Percentiles rank a stretch among this genome's conserved stretches.
Conservation (phyloP, 768 basidiomycete species). For the Cystobasidium ongulense region DNA sequence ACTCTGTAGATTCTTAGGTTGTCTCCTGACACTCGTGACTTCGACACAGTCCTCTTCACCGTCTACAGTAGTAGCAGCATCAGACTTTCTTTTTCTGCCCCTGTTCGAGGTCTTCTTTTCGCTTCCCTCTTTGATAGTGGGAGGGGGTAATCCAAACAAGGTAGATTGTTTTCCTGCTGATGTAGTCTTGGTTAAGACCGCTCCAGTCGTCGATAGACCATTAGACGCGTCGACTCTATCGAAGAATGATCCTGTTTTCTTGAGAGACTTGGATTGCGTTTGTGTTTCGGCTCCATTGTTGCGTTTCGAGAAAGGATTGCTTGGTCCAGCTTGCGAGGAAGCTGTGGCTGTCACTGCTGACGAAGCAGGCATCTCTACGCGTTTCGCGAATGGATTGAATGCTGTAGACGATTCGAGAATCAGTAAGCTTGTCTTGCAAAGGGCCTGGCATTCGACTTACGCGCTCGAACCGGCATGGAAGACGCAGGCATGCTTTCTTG, state of each 20-base stretch:
- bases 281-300: constrained; percentile 31
- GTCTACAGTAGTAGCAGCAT: constrained; percentile 2
- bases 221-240: constrained; percentile 38
- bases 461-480: not conserved
- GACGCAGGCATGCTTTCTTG: not conserved
- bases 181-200: constrained; percentile 27
- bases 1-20: constrained; percentile 20
- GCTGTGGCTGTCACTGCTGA: not conserved
- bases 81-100: constrained; percentile 38
- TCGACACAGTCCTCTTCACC: constrained; percentile 5
- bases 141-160: constrained; percentile 36
- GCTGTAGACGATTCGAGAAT: constrained; percentile 26
- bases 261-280: constrained; percentile 25
- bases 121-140: not conserved
- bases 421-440: not conserved
- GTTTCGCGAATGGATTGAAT: constrained; percentile 41
- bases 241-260: constrained; percentile 40
- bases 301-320: constrained; percentile 36
- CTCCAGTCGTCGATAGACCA: constrained; percentile 22
- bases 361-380: not conserved
- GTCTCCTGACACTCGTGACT: not conserved
- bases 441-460: not conserved
- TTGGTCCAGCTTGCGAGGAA: constrained; percentile 11
- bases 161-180: constrained; percentile 32
- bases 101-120: constrained; percentile 6